Evolutionary conservation across 345 rosid genomes (phyloP).

Genomic region (Eutrema japonicum): DNA sequence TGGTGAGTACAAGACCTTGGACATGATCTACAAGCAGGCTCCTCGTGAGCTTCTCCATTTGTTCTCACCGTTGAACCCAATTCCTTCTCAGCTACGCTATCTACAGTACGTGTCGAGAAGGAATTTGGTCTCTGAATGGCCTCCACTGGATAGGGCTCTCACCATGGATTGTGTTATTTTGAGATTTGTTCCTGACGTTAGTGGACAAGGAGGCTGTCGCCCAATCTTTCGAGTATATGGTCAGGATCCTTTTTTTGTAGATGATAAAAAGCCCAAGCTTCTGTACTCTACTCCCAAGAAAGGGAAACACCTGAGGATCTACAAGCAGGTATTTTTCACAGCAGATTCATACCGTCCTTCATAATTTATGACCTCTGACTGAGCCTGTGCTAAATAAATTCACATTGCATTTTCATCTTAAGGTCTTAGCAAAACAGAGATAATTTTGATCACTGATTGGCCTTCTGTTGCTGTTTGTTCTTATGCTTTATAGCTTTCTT

Average conservation of each 20-base stretch:
- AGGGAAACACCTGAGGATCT: conserved; percentile 61
- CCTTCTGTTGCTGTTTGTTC: conserved; percentile 3
- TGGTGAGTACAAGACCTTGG: conserved; percentile 86
- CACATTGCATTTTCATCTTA: conserved; percentile 1
- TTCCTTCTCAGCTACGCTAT: conserved; percentile 88
- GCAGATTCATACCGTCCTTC: neutral
- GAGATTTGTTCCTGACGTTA: conserved; percentile 74
- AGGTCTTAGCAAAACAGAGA: neutral
- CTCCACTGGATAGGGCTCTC: conserved; percentile 89
- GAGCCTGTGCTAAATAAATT: neutral
- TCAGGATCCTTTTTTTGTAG: conserved; percentile 72
- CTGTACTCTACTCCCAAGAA: conserved; percentile 68
- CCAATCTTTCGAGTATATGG: conserved; percentile 89
- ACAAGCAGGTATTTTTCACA: conserved; percentile 70
- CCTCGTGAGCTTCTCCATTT: conserved; percentile 84
- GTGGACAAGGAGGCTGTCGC: conserved; percentile 77
- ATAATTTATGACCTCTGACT: conserved; percentile 11
- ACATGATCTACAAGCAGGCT: conserved; percentile 91
- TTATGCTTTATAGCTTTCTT: conserved; percentile 11
- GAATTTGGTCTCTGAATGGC: conserved; percentile 88
- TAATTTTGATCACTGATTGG: neutral
- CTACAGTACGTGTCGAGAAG: conserved; percentile 91
- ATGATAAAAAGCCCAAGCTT: conserved; percentile 62
- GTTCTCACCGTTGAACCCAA: conserved; percentile 78
- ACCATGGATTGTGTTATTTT: conserved; percentile 85